Base-by-base conservation (phyloP, 805 yeast genomes). In the Dipodascus geniculatus region DNA sequence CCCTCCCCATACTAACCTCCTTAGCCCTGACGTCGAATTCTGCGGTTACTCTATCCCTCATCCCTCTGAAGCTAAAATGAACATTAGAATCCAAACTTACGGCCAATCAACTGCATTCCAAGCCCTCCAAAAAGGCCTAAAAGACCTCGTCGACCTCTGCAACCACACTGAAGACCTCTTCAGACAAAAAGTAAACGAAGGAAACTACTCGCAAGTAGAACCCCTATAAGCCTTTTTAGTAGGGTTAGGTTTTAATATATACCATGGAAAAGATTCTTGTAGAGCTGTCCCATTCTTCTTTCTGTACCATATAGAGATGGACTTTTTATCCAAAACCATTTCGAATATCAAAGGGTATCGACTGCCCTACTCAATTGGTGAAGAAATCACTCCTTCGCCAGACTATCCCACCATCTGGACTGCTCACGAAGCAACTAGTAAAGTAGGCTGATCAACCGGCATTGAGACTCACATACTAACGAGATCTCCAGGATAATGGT, bases 21-120 rank as follows among this genome's bases (percentile, higher is more conserved):
- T 9, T 33, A 68, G 71, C 65, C 96, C 97, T 42, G 95, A 89
- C 60, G 99, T 93, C 23, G 99, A 93, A 66, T 93, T 93, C 68
- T 91, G 98, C 66, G 99, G 99, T 54, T 93, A 93, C 72, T 88
- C 97, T 48, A 93, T 93, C 60, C 99, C 99, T 9, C 99, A 93
- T 70, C 99, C 99, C 19, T 87, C 96, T 35, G 99, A 93, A 71
- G 76, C 87, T 56, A 84, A 85, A 61, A 74, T 93, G 70, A 88
- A 93, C 71, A 68, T 93, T 54, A 81, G 99, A 71, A 88, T 93
- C 58, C 99, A 93, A 72, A 93, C 99, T 0, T 90, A 89, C 65
- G 96, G 82, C 28, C 72, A 73, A 6, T 77, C 80, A 59, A 83
- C 97, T 2, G 98, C 98, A 2, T 81, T 87, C 42, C 96, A 91